Conservation (phyloP, 2,329 filamentous ascomycete species). For the Aspergillus phoenicis region DNA sequence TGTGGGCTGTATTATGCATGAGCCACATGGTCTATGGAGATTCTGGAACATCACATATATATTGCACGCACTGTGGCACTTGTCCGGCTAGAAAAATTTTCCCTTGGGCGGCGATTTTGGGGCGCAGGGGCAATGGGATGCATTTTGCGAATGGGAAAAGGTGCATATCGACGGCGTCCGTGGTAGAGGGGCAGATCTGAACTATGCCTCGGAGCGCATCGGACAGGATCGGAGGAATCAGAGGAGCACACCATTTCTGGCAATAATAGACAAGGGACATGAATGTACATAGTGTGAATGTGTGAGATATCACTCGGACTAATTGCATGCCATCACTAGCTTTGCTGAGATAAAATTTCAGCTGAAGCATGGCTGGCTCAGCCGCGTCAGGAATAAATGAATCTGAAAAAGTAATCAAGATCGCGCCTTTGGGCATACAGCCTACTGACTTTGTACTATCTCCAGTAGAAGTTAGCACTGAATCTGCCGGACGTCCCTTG, state of each 20-base stretch:
- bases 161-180: slow-evolving; percentile 13
- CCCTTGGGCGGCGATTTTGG: neutral
- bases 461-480: neutral
- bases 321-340: neutral
- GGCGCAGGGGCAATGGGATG: neutral
- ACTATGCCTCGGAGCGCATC: neutral
- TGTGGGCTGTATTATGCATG: neutral
- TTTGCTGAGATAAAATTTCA: too few relatives aligned
- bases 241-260: too few relatives aligned
- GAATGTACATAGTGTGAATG: too few relatives aligned
- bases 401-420: too few relatives aligned
- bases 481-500: neutral
- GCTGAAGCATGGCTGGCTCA: too few relatives aligned
- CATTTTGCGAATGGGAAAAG: slow-evolving; percentile 2
- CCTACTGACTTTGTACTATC: too few relatives aligned
- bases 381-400: too few relatives aligned
- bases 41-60: neutral
- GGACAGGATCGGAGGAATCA: neutral
- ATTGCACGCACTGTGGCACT: neutral
- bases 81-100: neutral
- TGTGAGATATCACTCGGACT: too few relatives aligned
- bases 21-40: neutral
- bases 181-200: slow-evolving; percentile 4
- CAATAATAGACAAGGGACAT: too few relatives aligned
- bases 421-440: too few relatives aligned